phyloP scores from a whole-genome alignment of 306 rosid species.

The Mucuna pruriens region DNA sequence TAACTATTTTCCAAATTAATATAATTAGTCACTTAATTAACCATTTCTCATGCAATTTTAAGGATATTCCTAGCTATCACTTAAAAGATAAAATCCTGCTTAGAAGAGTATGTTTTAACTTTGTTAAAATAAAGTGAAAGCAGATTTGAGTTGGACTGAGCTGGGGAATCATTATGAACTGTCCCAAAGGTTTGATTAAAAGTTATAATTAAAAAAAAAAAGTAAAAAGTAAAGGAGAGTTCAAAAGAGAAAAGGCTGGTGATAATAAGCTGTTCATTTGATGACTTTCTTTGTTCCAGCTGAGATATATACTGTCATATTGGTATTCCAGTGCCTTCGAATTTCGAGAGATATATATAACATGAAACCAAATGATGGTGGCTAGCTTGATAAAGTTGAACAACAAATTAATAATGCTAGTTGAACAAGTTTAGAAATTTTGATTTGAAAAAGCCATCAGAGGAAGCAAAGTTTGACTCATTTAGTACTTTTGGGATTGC shows the following conservation, averaged over 20 bases:
- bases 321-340: slow-evolving; percentile 52
- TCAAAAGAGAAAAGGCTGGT: slow-evolving; percentile 41
- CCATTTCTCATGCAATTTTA: neutral
- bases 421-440: neutral
- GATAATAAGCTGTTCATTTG: slow-evolving; percentile 33
- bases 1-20: too few relatives aligned
- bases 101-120: neutral
- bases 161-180: slow-evolving; percentile 38
- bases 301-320: neutral
- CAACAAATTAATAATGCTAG: neutral
- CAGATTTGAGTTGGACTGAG: slow-evolving; percentile 39
- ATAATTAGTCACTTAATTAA: too few relatives aligned
- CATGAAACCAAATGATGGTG: slow-evolving; percentile 45
- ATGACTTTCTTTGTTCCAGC: slow-evolving; percentile 6
- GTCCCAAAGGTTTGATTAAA: slow-evolving; percentile 42
- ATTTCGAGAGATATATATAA: slow-evolving; percentile 43
- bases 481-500: slow-evolving; percentile 23
- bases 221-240: neutral
- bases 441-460: neutral
- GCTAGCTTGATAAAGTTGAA: slow-evolving; percentile 33
- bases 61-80: neutral
- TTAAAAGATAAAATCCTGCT: neutral
- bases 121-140: neutral
- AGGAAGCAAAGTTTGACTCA: slow-evolving; percentile 42
- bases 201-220: slow-evolving; percentile 25